Evolutionary conservation across 2,329 filamentous ascomycete species (phyloP).

Genomic region (Cladosporium cucumerinum): DNA sequence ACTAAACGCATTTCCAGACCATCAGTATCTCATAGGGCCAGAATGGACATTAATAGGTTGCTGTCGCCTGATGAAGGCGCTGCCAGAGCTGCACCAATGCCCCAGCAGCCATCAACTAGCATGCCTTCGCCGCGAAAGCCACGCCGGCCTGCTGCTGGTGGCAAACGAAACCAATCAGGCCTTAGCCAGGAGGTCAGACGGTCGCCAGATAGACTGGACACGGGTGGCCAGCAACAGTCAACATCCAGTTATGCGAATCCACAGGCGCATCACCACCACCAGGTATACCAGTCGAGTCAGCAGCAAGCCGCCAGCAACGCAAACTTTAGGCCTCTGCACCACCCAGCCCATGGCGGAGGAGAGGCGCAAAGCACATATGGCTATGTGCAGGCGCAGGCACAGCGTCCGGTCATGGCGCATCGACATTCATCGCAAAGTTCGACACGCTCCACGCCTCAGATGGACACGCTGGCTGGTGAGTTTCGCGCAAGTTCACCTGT

Average conservation of each 20-base stretch:
- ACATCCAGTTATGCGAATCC: constrained; percentile 17
- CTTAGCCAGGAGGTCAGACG: constrained; percentile 42
- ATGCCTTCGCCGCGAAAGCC: constrained; percentile 15
- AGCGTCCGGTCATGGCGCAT: constrained; percentile 30
- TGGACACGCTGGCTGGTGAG: constrained; percentile 48
- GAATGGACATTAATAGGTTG: constrained; percentile 51
- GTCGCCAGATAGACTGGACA: constrained; percentile 34
- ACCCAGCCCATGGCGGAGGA: constrained; percentile 17
- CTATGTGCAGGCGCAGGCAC: constrained; percentile 6
- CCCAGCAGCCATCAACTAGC: background rate
- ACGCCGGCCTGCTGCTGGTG: constrained; percentile 23
- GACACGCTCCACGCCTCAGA: constrained; percentile 37
- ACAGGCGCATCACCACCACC: constrained; percentile 16
- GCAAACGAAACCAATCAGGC: constrained; percentile 37
- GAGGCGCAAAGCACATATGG: constrained; percentile 8
- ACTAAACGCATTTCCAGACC: background rate
- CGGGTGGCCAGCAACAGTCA: constrained; percentile 17
- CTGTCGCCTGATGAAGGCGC: constrained; percentile 47
- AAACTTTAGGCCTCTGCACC: constrained; percentile 24
- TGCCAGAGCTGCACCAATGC: constrained; percentile 22
- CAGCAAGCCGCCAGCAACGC: constrained; percentile 19
- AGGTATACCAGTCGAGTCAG: constrained; percentile 15
- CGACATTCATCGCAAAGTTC: constrained; percentile 37
- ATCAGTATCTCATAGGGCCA: background rate
- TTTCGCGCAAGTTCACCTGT: constrained; percentile 11